Conservation (phyloP, 768 basidiomycete genomes). For the Rhizopogon sp. region DNA sequence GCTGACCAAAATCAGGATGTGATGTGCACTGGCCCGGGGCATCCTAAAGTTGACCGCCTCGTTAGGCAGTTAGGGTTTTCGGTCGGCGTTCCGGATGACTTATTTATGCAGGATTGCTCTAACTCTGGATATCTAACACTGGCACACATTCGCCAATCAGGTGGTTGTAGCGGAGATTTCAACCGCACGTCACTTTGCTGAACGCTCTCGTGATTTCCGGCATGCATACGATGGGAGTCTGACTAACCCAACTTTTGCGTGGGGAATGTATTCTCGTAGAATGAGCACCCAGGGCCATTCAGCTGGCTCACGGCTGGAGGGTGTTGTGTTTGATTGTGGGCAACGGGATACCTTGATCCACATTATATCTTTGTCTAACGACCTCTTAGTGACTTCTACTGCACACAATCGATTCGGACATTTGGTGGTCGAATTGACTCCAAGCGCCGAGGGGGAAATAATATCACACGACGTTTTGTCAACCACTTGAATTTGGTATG, state of each 20-base stretch:
- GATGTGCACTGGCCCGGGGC: not conserved
- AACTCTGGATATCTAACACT: not conserved
- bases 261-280: not conserved
- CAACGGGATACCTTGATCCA: not conserved
- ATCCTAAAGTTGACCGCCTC: not conserved
- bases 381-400: not conserved
- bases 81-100: not conserved
- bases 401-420: not conserved
- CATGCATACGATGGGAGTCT: not conserved
- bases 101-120: not conserved
- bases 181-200: not conserved
- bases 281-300: not conserved
- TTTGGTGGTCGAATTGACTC: too few relatives aligned
- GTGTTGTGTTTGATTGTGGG: not conserved
- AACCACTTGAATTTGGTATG: slow-evolving; percentile 5
- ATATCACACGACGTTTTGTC: slow-evolving; percentile 12
- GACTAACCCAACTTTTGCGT: not conserved
- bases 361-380: not conserved
- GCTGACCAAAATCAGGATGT: not conserved
- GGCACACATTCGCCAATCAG: not conserved
- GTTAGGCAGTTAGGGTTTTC: not conserved
- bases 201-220: not conserved
- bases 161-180: not conserved
- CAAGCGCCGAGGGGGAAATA: slow-evolving; percentile 3
- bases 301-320: not conserved